These are phyloP conservation scores for Echeveria elegans DNA, from an alignment of 164 flowering plant genomes.

Conservation along the genomic window DNA sequence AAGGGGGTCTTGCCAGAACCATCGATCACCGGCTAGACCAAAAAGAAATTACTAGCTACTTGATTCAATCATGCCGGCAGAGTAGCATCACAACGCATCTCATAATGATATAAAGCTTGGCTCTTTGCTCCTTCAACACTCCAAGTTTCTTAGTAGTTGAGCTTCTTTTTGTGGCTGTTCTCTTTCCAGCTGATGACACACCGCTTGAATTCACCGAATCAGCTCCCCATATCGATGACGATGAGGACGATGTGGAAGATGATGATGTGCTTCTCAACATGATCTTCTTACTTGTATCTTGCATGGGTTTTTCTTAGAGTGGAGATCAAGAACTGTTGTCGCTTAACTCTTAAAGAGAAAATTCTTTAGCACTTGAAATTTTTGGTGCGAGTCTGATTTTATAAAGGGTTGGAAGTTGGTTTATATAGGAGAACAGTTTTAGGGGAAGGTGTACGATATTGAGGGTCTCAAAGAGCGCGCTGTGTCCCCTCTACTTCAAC, in stretches of 20 bases:
- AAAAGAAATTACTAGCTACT: neutral
- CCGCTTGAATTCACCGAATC: conserved; percentile 6
- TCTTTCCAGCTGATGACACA: conserved; percentile 15
- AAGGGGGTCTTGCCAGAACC: neutral
- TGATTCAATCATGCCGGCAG: conserved; percentile 50
- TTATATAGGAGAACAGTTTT: neutral
- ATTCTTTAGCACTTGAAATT: neutral
- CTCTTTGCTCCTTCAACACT: conserved; percentile 49
- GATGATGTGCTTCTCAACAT: conserved; percentile 1
- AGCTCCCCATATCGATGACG: neutral
- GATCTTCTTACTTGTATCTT: neutral
- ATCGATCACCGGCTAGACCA: neutral
- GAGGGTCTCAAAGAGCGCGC: neutral
- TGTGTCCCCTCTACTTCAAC: conserved; percentile 4
- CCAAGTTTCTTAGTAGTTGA: conserved; percentile 49
- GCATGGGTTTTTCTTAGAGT: neutral
- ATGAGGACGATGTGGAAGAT: neutral
- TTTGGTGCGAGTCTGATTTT: conserved; percentile 1
- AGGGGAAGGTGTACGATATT: neutral
- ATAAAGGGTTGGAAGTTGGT: neutral
- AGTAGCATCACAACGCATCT: conserved; percentile 70
- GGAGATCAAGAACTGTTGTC: neutral
- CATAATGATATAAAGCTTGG: conserved; percentile 53
- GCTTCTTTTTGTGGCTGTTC: conserved; percentile 29
- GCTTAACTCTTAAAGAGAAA: neutral